Percentiles rank a stretch among this genome's conserved stretches.
These are phyloP conservation scores for Fusarium heterosporum DNA, from an alignment of 2,329 filamentous ascomycete genomes.

Conservation along the genomic window DNA sequence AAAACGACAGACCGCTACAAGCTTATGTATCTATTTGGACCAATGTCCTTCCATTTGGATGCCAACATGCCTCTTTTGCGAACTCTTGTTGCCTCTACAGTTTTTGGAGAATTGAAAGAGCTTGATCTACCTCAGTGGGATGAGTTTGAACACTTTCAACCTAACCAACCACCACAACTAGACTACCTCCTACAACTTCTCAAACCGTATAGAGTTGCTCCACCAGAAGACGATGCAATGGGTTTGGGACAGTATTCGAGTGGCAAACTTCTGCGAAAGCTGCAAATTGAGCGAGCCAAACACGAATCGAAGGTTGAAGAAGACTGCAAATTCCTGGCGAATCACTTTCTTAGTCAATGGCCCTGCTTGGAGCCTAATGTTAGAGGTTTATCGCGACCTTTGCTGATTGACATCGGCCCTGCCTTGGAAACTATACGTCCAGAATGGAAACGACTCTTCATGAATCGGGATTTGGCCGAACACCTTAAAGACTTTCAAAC, in stretches of 20 bases:
- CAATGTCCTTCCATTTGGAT: conserved; percentile 41
- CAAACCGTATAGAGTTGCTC: conserved; percentile 34
- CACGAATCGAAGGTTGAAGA: conserved; percentile 42
- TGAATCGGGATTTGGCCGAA: conserved; percentile 38
- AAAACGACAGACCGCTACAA: conserved; percentile 23
- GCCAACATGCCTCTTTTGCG: conserved; percentile 38
- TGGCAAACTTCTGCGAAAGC: conserved; percentile 39
- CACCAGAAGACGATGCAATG: conserved; percentile 10
- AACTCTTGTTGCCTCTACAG: conserved; percentile 37
- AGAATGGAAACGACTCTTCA: conserved; percentile 44
- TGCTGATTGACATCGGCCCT: conserved; percentile 41
- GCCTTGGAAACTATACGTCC: conserved; percentile 42
- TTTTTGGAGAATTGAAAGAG: conserved; percentile 36
- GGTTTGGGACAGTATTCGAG: conserved; percentile 37
- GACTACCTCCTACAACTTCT: conserved; percentile 36
- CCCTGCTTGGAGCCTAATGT: conserved; percentile 42
- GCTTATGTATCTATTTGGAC: conserved; percentile 42
- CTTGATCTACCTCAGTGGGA: conserved; percentile 36
- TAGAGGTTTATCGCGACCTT: conserved; percentile 14
- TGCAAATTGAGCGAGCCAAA: conserved; percentile 33
- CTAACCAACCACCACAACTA: conserved; percentile 36
- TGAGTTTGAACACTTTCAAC: conserved; percentile 40
- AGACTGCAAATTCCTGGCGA: conserved; percentile 39
- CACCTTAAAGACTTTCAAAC: conserved; percentile 36
- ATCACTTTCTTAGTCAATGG: conserved; percentile 44